Evolutionary conservation across 116 monocot genomes (phyloP).

Genomic region (Iris pallida): DNA sequence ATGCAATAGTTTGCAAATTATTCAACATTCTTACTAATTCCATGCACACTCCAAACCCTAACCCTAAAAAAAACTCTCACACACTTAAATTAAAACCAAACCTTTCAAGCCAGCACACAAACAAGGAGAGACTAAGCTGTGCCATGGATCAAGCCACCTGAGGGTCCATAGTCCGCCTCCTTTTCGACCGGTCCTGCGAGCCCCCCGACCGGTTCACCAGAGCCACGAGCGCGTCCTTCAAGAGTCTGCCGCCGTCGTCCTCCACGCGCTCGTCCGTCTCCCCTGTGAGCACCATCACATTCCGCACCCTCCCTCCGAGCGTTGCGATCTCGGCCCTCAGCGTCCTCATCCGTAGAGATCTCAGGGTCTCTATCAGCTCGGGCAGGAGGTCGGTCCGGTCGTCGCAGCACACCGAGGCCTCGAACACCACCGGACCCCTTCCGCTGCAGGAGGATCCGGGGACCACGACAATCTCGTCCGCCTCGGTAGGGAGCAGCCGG

Average conservation of each 20-base stretch:
- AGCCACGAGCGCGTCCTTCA: slow-evolving; percentile 37
- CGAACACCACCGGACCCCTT: slow-evolving; percentile 13
- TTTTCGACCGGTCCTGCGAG: slow-evolving; percentile 21
- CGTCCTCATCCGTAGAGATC: slow-evolving; percentile 35
- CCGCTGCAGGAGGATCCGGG: slow-evolving; percentile 5
- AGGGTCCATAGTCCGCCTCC: slow-evolving; percentile 26
- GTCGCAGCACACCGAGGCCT: slow-evolving; percentile 54
- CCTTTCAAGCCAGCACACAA: neutral
- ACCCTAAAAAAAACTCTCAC: neutral
- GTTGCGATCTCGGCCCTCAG: slow-evolving; percentile 61
- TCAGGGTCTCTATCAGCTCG: slow-evolving; percentile 45
- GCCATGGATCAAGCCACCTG: neutral
- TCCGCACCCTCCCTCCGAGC: slow-evolving; percentile 45
- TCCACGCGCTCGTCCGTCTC: slow-evolving; percentile 10
- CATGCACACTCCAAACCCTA: neutral
- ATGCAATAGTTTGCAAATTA: neutral
- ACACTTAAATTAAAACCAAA: neutral
- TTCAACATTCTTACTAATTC: neutral
- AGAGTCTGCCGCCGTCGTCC: slow-evolving; percentile 12
- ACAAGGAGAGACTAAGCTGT: neutral
- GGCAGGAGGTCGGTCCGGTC: slow-evolving; percentile 51
- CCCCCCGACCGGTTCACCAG: slow-evolving; percentile 26
- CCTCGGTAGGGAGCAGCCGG: slow-evolving; percentile 43
- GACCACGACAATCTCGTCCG: slow-evolving; percentile 64
- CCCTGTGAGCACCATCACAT: slow-evolving; percentile 40